phyloP scores from a whole-genome alignment of 306 rosid species.

The Ziziphus jujuba region DNA sequence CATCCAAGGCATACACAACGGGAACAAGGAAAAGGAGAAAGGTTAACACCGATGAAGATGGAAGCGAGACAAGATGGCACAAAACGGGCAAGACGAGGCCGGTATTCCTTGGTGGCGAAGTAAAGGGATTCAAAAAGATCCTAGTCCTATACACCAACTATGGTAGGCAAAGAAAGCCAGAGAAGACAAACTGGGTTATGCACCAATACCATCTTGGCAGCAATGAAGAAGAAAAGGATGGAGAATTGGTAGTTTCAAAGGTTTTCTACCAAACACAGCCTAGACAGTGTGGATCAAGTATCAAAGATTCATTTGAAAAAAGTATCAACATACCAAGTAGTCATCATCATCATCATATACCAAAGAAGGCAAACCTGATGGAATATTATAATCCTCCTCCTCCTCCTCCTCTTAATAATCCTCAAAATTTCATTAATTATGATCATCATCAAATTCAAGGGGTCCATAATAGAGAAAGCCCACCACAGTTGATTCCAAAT shows the following conservation, averaged over 20 bases:
- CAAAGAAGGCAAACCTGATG: slow-evolving; percentile 29
- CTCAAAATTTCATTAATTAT: slow-evolving; percentile 43
- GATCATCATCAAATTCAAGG: slow-evolving; percentile 24
- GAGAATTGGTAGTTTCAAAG: slow-evolving; percentile 79
- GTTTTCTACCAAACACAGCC: slow-evolving; percentile 90
- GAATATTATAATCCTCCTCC: slow-evolving; percentile 45
- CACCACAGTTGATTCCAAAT: slow-evolving; percentile 59
- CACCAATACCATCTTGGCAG: slow-evolving; percentile 90
- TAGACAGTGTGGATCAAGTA: slow-evolving; percentile 60
- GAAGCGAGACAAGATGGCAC: slow-evolving; percentile 95
- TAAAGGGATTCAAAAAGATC: slow-evolving; percentile 87
- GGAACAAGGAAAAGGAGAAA: slow-evolving; percentile 89
- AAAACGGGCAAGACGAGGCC: slow-evolving; percentile 94
- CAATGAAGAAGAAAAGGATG: slow-evolving; percentile 86
- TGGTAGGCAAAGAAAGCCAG: slow-evolving; percentile 70
- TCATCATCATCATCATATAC: slow-evolving; percentile 1
- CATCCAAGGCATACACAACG: slow-evolving; percentile 93
- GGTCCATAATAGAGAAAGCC: slow-evolving; percentile 46
- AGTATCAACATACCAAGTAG: slow-evolving; percentile 22
- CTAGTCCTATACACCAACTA: slow-evolving; percentile 88
- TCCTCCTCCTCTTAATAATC: no score
- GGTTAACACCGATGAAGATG: slow-evolving; percentile 77
- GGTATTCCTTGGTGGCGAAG: slow-evolving; percentile 31
- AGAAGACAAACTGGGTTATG: slow-evolving; percentile 94
- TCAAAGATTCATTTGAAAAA: slow-evolving; percentile 42